phyloP scores from a whole-genome alignment of 169 alveolate species.

The Eimeria sp. region DNA sequence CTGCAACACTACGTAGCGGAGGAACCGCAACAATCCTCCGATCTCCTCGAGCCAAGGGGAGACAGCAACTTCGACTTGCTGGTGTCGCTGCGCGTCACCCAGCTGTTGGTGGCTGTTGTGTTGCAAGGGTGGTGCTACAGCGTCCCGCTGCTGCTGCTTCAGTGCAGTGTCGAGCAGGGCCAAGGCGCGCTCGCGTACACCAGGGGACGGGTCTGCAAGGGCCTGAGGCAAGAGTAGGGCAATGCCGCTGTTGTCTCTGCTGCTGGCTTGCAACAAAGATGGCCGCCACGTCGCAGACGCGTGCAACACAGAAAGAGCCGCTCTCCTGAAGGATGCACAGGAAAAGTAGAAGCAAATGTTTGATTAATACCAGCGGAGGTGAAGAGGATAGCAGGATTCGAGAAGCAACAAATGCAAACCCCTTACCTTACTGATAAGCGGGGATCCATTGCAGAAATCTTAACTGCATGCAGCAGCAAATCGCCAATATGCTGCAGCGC shows the following conservation, averaged over 20 bases:
- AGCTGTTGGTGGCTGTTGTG: constrained; percentile 47
- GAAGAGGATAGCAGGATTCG: background rate
- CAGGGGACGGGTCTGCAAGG: constrained; percentile 59
- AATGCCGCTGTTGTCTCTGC: constrained; percentile 26
- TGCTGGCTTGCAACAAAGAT: constrained; percentile 50
- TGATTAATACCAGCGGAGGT: background rate
- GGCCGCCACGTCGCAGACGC: constrained; percentile 65
- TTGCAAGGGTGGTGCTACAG: constrained; percentile 17
- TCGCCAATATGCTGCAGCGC: constrained; percentile 72
- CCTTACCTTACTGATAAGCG: constrained; percentile 54
- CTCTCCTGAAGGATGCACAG: constrained; percentile 42
- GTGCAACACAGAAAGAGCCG: constrained; percentile 58
- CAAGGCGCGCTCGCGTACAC: constrained; percentile 63
- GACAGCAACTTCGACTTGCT: constrained; percentile 21
- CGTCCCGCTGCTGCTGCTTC: constrained; percentile 50
- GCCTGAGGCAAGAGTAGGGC: constrained; percentile 60
- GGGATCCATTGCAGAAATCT: constrained; percentile 33
- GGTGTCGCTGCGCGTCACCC: constrained; percentile 1
- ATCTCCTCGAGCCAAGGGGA: constrained; percentile 62
- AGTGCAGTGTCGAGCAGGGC: constrained; percentile 70
- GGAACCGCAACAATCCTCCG: constrained; percentile 72
- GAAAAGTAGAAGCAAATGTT: background rate
- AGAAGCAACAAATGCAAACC: constrained; percentile 1
- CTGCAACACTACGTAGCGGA: constrained; percentile 58
- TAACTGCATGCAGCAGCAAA: constrained; percentile 60